These are phyloP conservation scores for Scedosporium dehoogii DNA, from an alignment of 2,329 filamentous ascomycete species.

Conservation along the genomic window DNA sequence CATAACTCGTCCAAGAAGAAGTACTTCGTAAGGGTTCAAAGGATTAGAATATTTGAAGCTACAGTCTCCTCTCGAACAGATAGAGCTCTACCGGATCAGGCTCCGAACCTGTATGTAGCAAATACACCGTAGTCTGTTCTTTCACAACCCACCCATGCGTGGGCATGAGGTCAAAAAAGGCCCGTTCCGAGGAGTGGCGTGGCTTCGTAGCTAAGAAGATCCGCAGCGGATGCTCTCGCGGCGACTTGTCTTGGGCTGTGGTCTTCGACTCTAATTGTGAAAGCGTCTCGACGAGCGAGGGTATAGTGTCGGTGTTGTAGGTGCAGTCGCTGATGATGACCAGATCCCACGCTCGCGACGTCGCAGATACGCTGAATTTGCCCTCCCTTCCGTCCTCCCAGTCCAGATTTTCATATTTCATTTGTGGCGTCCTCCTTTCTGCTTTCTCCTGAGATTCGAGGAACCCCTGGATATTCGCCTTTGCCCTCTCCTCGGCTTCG, in stretches of 20 bases:
- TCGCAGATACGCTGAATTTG: conserved; percentile 29
- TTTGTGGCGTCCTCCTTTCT: conserved; percentile 10
- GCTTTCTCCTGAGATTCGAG: neutral
- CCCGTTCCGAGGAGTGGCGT: conserved; percentile 41
- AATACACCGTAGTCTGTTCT: conserved; percentile 29
- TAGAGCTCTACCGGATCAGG: conserved; percentile 41
- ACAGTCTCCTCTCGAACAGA: conserved; percentile 29
- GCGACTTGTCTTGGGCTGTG: neutral
- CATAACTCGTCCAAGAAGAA: too few species aligned
- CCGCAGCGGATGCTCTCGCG: conserved; percentile 17
- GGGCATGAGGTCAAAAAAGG: conserved; percentile 36
- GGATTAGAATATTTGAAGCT: too few species aligned
- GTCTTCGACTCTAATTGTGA: conserved; percentile 33
- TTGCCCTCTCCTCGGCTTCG: conserved; percentile 40
- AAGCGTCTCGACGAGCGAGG: conserved; percentile 42
- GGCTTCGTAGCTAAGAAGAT: conserved; percentile 47
- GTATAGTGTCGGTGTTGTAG: conserved; percentile 48
- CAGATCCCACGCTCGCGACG: conserved; percentile 37
- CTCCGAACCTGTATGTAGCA: conserved; percentile 35
- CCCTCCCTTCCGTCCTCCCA: conserved; percentile 43
- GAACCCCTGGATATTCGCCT: conserved; percentile 33
- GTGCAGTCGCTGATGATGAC: conserved; percentile 51
- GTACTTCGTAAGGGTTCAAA: too few species aligned
- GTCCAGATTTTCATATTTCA: conserved; percentile 45
- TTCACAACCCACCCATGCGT: conserved; percentile 32